These are phyloP conservation scores for Blumeria hordei DNA, from an alignment of 2,329 filamentous ascomycete genomes.

Conservation along the genomic window DNA sequence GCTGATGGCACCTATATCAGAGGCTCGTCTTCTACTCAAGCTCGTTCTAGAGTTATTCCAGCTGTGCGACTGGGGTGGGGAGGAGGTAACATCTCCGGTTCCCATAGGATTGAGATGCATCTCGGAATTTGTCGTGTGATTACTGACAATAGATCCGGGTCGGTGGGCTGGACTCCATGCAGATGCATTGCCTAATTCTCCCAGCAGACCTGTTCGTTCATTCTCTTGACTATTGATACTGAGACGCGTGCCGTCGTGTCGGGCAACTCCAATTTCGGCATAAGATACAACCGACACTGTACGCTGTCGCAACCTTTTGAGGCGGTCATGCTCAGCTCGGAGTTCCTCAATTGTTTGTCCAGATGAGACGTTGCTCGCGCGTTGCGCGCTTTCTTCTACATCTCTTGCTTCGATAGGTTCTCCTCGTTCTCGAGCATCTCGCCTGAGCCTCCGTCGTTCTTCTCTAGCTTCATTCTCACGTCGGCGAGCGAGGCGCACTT, in stretches of 20 bases:
- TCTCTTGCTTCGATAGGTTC: constrained; percentile 46
- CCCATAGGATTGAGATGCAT: constrained; percentile 16
- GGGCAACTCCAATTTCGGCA: constrained; percentile 48
- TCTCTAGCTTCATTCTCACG: constrained; percentile 56
- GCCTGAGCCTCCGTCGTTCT: constrained; percentile 40
- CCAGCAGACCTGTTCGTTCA: constrained; percentile 45
- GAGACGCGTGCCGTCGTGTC: constrained; percentile 53
- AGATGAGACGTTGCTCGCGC: constrained; percentile 12
- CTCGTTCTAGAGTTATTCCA: constrained; percentile 15
- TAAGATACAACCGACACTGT: constrained; percentile 56
- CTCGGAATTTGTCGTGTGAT: constrained; percentile 21
- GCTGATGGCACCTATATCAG: constrained; percentile 12
- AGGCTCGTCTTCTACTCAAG: constrained; percentile 3
- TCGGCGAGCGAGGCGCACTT: constrained; percentile 59
- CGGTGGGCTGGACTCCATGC: constrained; percentile 20
- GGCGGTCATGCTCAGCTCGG: constrained; percentile 27
- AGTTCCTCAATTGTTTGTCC: constrained; percentile 33
- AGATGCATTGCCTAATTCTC: constrained; percentile 32
- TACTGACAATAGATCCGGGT: constrained; percentile 29
- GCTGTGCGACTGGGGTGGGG: constrained; percentile 19
- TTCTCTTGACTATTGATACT: constrained; percentile 51
- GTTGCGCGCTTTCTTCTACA: constrained; percentile 29
- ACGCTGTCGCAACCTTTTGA: constrained; percentile 35
- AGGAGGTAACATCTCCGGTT: constrained; percentile 16
- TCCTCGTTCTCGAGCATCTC: constrained; percentile 47